Evolutionary conservation across 1,284 basidiomycete species (phyloP).

Genomic region (Trichosporon inkin): DNA sequence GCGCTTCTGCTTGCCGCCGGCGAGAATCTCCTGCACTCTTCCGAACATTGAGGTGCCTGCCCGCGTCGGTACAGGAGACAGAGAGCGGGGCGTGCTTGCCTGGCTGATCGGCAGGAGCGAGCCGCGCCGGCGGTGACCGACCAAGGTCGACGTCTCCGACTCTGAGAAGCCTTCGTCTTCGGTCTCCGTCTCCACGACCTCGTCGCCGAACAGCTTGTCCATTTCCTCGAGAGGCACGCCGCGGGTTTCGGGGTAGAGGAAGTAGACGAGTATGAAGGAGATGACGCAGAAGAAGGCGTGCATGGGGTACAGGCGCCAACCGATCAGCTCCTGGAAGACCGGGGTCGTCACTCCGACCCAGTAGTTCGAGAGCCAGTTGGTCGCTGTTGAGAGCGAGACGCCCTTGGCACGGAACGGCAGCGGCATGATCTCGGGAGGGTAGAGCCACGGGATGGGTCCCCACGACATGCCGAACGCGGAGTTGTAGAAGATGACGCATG

Average conservation of each 20-base stretch:
- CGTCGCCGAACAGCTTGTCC: conserved; percentile 50
- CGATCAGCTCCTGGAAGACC: conserved; percentile 79
- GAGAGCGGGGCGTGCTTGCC: conserved; percentile 25
- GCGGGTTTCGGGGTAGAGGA: conserved; percentile 55
- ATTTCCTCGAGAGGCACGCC: conserved; percentile 57
- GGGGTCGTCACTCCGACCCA: conserved; percentile 84
- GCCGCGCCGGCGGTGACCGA: conserved; percentile 39
- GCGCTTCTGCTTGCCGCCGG: conserved; percentile 50
- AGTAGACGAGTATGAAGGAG: conserved; percentile 66
- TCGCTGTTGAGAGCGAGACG: conserved; percentile 84
- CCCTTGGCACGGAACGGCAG: conserved; percentile 86
- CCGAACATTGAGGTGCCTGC: conserved; percentile 38
- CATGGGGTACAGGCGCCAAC: conserved; percentile 93
- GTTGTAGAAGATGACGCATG: conserved; percentile 89
- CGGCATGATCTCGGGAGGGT: conserved; percentile 92
- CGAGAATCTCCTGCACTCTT: conserved; percentile 53
- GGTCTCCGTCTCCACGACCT: conserved; percentile 27
- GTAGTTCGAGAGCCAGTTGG: conserved; percentile 64
- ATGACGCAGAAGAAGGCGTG: conserved; percentile 89
- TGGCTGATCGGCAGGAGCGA: conserved; percentile 33
- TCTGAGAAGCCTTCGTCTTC: conserved; percentile 38
- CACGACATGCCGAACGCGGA: conserved; percentile 72
- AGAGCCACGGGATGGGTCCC: conserved; percentile 60
- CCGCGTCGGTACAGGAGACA: conserved; percentile 29
- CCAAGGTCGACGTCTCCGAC: conserved; percentile 63